phyloP scores from a whole-genome alignment of 306 rosid species.

The Betula pendula region DNA sequence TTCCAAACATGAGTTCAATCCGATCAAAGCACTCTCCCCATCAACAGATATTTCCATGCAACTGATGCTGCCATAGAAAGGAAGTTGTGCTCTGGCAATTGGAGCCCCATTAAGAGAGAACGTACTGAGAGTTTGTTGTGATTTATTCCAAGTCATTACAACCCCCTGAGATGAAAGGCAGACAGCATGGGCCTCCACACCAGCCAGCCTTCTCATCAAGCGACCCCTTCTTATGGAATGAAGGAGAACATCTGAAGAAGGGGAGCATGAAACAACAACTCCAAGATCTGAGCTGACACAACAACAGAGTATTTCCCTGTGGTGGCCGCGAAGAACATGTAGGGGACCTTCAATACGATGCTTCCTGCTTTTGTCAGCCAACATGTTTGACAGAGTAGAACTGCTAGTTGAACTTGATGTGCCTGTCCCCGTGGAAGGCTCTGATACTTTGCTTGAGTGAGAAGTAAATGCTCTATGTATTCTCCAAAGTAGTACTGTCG shows the following conservation, averaged over 20 bases:
- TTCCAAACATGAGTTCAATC: conserved; percentile 51
- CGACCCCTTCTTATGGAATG: conserved; percentile 87
- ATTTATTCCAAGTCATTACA: conserved; percentile 78
- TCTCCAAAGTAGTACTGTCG: conserved; percentile 89
- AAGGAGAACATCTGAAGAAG: conserved; percentile 73
- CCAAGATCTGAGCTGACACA: conserved; percentile 92
- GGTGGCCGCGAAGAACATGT: conserved; percentile 87
- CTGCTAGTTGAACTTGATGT: conserved; percentile 41
- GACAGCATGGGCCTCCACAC: conserved; percentile 74
- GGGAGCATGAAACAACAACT: conserved; percentile 85
- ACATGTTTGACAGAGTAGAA: conserved; percentile 48
- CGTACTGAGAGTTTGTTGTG: conserved; percentile 64
- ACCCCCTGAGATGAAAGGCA: conserved; percentile 88
- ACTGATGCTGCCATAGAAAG: conserved; percentile 58
- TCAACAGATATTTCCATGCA: conserved; percentile 91
- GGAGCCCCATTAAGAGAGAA: conserved; percentile 77
- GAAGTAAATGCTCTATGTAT: conserved; percentile 60
- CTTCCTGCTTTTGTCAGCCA: conserved; percentile 64
- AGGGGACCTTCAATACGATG: conserved; percentile 87
- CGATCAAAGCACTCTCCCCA: conserved; percentile 83
- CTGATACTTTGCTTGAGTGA: conserved; percentile 51
- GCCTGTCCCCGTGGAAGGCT: conserved; percentile 51
- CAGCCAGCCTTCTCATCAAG: conserved; percentile 69
- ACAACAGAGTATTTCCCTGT: conserved; percentile 71
- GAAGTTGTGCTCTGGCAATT: conserved; percentile 61